Conservation (phyloP, 2,329 filamentous ascomycete species). For the Fusarium mexicanum region DNA sequence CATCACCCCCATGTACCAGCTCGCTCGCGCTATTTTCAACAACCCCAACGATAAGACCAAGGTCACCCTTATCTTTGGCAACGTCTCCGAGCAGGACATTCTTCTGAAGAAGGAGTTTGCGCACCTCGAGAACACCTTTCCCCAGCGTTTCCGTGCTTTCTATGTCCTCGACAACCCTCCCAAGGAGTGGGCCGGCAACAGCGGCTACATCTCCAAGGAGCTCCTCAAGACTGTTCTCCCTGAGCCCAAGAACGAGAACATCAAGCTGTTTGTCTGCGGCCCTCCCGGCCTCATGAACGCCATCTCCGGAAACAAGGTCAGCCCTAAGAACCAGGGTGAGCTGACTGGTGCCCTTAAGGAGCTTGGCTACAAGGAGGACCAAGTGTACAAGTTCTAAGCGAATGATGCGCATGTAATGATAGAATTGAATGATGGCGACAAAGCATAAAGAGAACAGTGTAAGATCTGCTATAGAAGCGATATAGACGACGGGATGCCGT, state of each 20-base stretch:
- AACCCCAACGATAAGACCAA: constrained; percentile 98
- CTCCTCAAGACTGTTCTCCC: constrained; percentile 94
- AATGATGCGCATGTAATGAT: constrained; percentile 10
- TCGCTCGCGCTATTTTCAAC: constrained; percentile 89
- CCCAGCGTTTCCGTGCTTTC: constrained; percentile 93
- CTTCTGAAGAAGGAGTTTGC: constrained; percentile 86
- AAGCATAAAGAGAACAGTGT: constrained; percentile 27
- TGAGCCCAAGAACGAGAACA: constrained; percentile 88
- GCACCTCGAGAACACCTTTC: constrained; percentile 92
- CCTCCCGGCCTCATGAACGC: constrained; percentile 94
- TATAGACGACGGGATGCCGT: constrained; percentile 33
- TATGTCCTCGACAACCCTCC: constrained; percentile 88
- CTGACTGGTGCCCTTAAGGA: constrained; percentile 83
- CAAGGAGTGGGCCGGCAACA: constrained; percentile 80
- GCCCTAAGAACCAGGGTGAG: constrained; percentile 94
- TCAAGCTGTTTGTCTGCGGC: constrained; percentile 97
- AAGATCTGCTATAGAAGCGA: constrained; percentile 42
- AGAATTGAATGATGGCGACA: constrained; percentile 6
- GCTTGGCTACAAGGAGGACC: constrained; percentile 74
- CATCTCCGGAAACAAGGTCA: constrained; percentile 88
- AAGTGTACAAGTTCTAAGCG: constrained; percentile 91
- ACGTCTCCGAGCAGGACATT: constrained; percentile 89
- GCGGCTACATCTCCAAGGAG: constrained; percentile 88
- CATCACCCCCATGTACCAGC: constrained; percentile 98
- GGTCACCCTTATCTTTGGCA: constrained; percentile 94